Evolutionary conservation across 2,329 filamentous ascomycete genomes (phyloP).

Genomic region (Basipetospora sp.): DNA sequence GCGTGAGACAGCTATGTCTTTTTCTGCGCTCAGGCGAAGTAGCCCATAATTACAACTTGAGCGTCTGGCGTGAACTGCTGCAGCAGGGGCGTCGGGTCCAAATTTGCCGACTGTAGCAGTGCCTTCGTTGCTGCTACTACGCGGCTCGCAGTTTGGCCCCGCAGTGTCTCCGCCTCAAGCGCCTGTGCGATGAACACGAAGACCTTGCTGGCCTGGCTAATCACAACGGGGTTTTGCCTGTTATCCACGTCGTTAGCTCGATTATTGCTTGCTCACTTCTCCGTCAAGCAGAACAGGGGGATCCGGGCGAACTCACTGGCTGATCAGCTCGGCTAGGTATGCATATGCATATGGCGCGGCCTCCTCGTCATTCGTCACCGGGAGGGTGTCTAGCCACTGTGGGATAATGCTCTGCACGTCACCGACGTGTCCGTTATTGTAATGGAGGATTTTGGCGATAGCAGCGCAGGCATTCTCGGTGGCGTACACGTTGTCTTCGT

Average conservation of each 20-base stretch:
- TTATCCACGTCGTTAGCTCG: conserved; percentile 14
- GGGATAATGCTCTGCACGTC: conserved; percentile 61
- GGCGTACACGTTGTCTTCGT: conserved; percentile 88
- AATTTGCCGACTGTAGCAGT: conserved; percentile 56
- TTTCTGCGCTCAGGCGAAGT: conserved; percentile 58
- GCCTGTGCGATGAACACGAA: conserved; percentile 79
- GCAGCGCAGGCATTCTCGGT: conserved; percentile 95
- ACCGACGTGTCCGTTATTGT: conserved; percentile 61
- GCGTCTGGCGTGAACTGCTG: conserved; percentile 63
- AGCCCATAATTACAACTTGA: conserved; percentile 63
- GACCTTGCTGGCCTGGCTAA: conserved; percentile 61
- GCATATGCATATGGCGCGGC: conserved; percentile 91
- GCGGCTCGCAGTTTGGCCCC: conserved; percentile 64
- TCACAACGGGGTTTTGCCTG: conserved; percentile 74
- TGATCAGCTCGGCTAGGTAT: conserved; percentile 80
- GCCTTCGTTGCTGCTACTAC: conserved; percentile 67
- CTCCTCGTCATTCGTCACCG: conserved; percentile 89
- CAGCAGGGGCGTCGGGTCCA: conserved; percentile 64
- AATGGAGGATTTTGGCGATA: conserved; percentile 93
- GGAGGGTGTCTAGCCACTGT: conserved; percentile 85
- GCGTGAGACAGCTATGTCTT: no score
- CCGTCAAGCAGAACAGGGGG: background rate
- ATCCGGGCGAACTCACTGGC: conserved; percentile 55
- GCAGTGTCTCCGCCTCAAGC: conserved; percentile 77
- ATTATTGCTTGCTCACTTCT: conserved; percentile 5